These are phyloP conservation scores for Hyaloscypha variabilis DNA, from an alignment of 495 filamentous ascomycete species.

Conservation along the genomic window DNA sequence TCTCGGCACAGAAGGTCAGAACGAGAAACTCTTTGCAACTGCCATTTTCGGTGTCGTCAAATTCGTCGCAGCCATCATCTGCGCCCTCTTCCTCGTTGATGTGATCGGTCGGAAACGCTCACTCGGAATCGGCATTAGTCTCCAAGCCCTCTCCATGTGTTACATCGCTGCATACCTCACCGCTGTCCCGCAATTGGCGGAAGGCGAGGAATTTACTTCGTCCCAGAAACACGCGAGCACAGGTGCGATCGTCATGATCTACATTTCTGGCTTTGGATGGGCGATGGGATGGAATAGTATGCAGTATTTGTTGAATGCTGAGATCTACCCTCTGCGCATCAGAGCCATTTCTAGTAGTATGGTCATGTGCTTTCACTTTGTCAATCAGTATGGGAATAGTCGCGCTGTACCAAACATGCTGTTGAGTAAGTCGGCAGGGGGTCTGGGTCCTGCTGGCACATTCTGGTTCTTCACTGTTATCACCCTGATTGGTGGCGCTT, in stretches of 20 bases:
- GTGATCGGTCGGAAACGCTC: constrained; percentile 73
- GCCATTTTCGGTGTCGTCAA: constrained; percentile 76
- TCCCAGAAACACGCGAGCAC: constrained; percentile 14
- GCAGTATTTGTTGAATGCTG: constrained; percentile 75
- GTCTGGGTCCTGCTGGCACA: constrained; percentile 52
- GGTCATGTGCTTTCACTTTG: constrained; percentile 66
- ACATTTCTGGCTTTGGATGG: constrained; percentile 69
- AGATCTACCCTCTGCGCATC: constrained; percentile 70
- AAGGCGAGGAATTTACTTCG: constrained; percentile 36
- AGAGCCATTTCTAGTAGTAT: constrained; percentile 52
- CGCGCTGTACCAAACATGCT: constrained; percentile 53
- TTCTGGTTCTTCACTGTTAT: constrained; percentile 70
- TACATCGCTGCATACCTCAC: constrained; percentile 70
- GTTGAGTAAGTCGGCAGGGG: constrained; percentile 36
- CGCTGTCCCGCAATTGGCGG: constrained; percentile 44
- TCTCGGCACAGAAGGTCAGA: constrained; percentile 63
- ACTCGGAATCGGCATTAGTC: constrained; percentile 62
- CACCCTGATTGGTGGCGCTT: constrained; percentile 57
- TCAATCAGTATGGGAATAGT: constrained; percentile 73
- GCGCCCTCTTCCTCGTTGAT: constrained; percentile 74
- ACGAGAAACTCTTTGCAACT: constrained; percentile 66
- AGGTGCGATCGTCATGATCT: constrained; percentile 69
- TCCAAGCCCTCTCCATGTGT: constrained; percentile 66
- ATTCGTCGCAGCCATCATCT: constrained; percentile 61
- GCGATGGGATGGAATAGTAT: constrained; percentile 75